Evolutionary conservation across 2,329 filamentous ascomycete genomes (phyloP).

Genomic region (Aspergillus latus): DNA sequence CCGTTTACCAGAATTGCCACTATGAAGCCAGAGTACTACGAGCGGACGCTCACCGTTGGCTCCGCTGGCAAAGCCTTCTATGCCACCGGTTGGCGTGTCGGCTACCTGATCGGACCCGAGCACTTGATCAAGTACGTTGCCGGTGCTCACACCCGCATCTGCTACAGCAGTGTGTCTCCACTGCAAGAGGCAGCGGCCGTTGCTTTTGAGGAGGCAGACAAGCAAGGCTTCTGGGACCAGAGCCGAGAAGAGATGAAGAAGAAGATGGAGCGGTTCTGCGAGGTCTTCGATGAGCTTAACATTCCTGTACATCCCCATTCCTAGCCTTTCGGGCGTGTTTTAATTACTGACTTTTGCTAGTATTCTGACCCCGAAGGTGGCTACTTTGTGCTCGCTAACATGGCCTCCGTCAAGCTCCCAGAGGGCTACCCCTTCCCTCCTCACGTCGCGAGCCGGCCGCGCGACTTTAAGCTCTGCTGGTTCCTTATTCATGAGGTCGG

Average conservation of each 20-base stretch:
- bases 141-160: conserved; percentile 92
- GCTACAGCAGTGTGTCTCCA: conserved; percentile 89
- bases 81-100: conserved; percentile 93
- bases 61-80: conserved; percentile 99
- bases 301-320: conserved; percentile 52
- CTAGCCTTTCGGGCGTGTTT: background rate
- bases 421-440: conserved; percentile 82
- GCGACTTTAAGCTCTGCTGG: conserved; percentile 94
- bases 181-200: conserved; percentile 93
- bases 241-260: conserved; percentile 82
- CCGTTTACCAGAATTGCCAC: conserved; percentile 93
- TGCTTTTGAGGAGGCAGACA: conserved; percentile 87
- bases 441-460: conserved; percentile 79
- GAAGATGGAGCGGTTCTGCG: conserved; percentile 85
- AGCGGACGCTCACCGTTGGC: conserved; percentile 86
- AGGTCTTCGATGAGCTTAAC: conserved; percentile 71
- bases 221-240: conserved; percentile 81
- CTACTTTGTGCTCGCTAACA: conserved; percentile 95
- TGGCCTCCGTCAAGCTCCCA: conserved; percentile 82
- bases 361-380: conserved; percentile 94
- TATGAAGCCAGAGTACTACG: conserved; percentile 83
- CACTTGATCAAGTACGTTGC: conserved; percentile 88
- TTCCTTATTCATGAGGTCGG: conserved; percentile 96
- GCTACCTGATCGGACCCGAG: conserved; percentile 88
- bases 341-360: conserved; percentile 24